phyloP scores from a whole-genome alignment of 1,284 basidiomycete species.

The Puccinia hordei region DNA sequence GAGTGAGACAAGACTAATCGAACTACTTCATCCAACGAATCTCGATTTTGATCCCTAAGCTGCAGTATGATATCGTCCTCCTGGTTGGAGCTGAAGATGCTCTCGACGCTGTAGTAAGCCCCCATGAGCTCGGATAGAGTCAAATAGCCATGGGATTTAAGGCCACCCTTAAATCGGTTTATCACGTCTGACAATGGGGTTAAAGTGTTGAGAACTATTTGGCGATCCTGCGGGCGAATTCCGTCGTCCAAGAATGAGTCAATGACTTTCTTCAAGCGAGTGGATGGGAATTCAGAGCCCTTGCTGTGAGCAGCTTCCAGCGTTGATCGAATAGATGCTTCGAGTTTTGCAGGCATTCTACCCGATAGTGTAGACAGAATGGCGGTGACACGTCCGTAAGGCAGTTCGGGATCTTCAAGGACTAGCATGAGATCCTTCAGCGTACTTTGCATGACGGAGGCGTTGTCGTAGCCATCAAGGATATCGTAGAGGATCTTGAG shows the following conservation, averaged over 20 bases:
- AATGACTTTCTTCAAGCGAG: constrained; percentile 73
- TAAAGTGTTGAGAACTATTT: constrained; percentile 75
- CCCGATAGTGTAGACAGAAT: constrained; percentile 88
- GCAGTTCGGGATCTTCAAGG: constrained; percentile 80
- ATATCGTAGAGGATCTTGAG: constrained; percentile 84
- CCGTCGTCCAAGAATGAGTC: constrained; percentile 82
- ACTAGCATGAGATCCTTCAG: constrained; percentile 79
- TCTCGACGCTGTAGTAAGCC: constrained; percentile 81
- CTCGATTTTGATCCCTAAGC: constrained; percentile 87
- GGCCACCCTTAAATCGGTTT: constrained; percentile 77
- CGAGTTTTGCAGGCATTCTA: constrained; percentile 87
- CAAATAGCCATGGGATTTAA: constrained; percentile 82
- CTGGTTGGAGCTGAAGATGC: constrained; percentile 85
- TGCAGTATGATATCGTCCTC: constrained; percentile 84
- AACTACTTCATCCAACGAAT: constrained; percentile 85
- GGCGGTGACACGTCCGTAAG: constrained; percentile 80
- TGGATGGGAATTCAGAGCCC: constrained; percentile 80
- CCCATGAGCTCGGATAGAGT: constrained; percentile 73
- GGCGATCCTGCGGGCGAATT: constrained; percentile 74
- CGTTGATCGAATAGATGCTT: constrained; percentile 77
- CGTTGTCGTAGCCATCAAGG: constrained; percentile 91
- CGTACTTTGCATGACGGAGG: constrained; percentile 77
- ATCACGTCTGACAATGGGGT: constrained; percentile 74
- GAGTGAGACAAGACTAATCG: constrained; percentile 89
- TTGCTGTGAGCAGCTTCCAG: constrained; percentile 77